Evolutionary conservation across 768 basidiomycete genomes (phyloP).

Genomic region (Aureoboletus auriporus): DNA sequence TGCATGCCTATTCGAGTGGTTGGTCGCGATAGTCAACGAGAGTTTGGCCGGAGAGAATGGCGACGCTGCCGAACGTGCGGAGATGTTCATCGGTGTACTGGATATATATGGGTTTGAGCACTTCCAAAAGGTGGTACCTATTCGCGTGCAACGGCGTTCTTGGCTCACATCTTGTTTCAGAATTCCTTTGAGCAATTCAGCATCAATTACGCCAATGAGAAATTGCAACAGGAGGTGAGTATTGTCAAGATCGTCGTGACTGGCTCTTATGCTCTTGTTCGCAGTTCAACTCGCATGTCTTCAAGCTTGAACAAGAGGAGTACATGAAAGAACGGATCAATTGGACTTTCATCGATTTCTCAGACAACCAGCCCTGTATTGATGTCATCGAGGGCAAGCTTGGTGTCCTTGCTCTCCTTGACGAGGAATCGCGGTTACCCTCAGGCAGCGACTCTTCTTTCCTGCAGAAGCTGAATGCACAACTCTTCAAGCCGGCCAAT

Average conservation of each 20-base stretch:
- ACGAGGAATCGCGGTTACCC: slow-evolving; percentile 97
- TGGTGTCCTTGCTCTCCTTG: slow-evolving; percentile 89
- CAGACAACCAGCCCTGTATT: slow-evolving; percentile 98
- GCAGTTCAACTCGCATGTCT: slow-evolving; percentile 98
- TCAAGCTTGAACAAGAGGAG: slow-evolving; percentile 99
- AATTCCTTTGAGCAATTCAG: slow-evolving; percentile 98
- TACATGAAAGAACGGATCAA: slow-evolving; percentile 98
- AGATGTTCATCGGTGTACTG: slow-evolving; percentile 98
- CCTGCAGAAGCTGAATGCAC: slow-evolving; percentile 85
- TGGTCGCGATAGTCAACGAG: slow-evolving; percentile 96
- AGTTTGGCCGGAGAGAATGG: slow-evolving; percentile 94
- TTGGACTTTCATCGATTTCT: slow-evolving; percentile 99
- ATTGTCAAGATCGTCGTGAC: background rate
- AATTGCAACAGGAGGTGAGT: slow-evolving; percentile 91
- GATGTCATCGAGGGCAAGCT: slow-evolving; percentile 97
- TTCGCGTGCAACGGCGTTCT: background rate
- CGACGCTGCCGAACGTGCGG: slow-evolving; percentile 82
- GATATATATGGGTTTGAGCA: slow-evolving; percentile 98
- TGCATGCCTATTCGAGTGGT: slow-evolving; percentile 97
- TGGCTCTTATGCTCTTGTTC: slow-evolving; percentile 11
- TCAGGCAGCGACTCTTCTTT: slow-evolving; percentile 90
- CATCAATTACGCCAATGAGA: slow-evolving; percentile 99
- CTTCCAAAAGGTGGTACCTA: slow-evolving; percentile 77
- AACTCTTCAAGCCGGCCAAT: slow-evolving; percentile 81
- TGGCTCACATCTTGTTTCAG: slow-evolving; percentile 32